A percentile compares a stretch with the other conserved stretches of the same genome.
Evolutionary conservation across 257 asterid species (phyloP).

Genomic region (Hygrophila difformis): DNA sequence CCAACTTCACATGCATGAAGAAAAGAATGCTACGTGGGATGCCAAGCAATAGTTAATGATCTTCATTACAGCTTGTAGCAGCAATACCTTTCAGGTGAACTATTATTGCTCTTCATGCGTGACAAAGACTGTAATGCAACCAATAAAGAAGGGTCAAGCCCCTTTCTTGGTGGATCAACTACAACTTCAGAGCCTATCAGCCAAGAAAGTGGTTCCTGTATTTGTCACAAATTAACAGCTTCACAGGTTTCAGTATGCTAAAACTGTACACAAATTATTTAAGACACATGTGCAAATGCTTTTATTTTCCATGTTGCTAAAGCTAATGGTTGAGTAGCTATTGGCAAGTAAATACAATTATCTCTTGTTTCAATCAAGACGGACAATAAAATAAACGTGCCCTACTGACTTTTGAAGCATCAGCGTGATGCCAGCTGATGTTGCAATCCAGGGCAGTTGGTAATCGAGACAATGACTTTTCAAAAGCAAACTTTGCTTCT

Average conservation of each 20-base stretch:
- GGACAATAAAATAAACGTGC: conserved; percentile 7
- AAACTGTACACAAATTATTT: too few species aligned
- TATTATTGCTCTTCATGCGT: conserved; percentile 31
- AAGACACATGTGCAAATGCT: too few species aligned
- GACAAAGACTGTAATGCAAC: conserved; percentile 46
- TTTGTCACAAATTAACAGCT: conserved; percentile 16
- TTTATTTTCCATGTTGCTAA: not conserved
- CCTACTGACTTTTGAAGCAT: conserved; percentile 59
- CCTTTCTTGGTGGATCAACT: conserved; percentile 98
- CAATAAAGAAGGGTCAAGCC: conserved; percentile 69
- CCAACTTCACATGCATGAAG: conserved; percentile 8
- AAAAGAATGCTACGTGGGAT: not conserved
- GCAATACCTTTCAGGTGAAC: conserved; percentile 40
- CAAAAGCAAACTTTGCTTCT: conserved; percentile 77
- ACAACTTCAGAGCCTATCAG: conserved; percentile 85
- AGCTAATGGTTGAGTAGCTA: not conserved
- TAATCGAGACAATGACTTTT: conserved; percentile 79
- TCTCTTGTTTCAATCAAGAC: conserved; percentile 1
- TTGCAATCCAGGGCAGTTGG: conserved; percentile 42
- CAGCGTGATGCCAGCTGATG: conserved; percentile 97
- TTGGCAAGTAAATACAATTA: conserved; percentile 4
- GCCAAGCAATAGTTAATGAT: conserved; percentile 10
- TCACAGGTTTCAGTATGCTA: not conserved
- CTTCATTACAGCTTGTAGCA: conserved; percentile 4
- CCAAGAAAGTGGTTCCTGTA: conserved; percentile 88